Percentiles rank a stretch among this genome's conserved stretches.
phyloP scores from a whole-genome alignment of 441 rosid genomes.

The Pelargonium fulgidum region DNA sequence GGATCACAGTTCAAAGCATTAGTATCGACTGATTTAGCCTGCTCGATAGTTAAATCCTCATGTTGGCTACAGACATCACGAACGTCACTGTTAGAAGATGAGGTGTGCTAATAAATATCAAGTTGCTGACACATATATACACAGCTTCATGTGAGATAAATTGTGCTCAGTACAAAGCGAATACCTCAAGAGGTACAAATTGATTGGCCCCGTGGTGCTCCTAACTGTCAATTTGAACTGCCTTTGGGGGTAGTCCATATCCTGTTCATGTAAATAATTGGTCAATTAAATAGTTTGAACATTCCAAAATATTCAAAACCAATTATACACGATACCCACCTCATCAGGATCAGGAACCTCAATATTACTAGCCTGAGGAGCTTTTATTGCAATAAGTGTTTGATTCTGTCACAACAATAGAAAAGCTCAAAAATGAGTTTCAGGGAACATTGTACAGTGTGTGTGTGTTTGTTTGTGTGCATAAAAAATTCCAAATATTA shows the following conservation, averaged over 20 bases:
- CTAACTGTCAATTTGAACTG: slow-evolving; percentile 62
- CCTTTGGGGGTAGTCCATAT: slow-evolving; percentile 41
- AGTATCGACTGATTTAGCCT: slow-evolving; percentile 23
- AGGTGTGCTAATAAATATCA: not conserved
- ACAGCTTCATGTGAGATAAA: not conserved
- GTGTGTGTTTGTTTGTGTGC: too few species aligned
- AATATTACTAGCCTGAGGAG: slow-evolving; percentile 68
- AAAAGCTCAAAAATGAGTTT: slow-evolving; percentile 12
- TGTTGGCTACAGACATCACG: slow-evolving; percentile 37
- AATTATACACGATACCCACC: slow-evolving; percentile 30
- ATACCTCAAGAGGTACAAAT: slow-evolving; percentile 66
- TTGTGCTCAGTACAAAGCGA: not conserved
- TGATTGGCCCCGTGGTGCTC: slow-evolving; percentile 66
- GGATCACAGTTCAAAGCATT: slow-evolving; percentile 19
- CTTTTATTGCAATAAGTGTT: slow-evolving; percentile 64
- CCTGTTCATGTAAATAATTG: slow-evolving; percentile 34
- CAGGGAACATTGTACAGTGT: not conserved
- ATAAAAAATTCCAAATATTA: slow-evolving; percentile 6
- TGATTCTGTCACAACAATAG: slow-evolving; percentile 39
- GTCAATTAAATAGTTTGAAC: slow-evolving; percentile 11
- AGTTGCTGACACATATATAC: not conserved
- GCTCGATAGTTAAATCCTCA: slow-evolving; percentile 27
- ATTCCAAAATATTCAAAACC: slow-evolving; percentile 11
- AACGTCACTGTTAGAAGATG: slow-evolving; percentile 5
- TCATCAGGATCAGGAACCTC: slow-evolving; percentile 87